Evolutionary conservation across 495 filamentous ascomycete genomes (phyloP), one percentile per base, ranked within the genome.

Genomic region (Pyronema domesticum): DNA sequence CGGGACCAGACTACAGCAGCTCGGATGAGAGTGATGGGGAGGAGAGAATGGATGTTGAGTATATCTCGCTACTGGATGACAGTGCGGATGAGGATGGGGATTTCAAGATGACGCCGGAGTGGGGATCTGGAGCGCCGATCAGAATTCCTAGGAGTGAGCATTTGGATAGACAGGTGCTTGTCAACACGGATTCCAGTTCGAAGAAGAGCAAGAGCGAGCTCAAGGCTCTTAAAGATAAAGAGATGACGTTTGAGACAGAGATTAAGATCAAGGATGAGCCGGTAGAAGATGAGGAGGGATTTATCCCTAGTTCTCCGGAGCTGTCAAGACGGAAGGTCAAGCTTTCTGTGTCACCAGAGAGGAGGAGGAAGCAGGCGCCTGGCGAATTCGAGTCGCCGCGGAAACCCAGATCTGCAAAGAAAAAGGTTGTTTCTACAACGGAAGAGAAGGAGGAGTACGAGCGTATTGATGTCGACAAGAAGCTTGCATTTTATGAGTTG

Each of bases 221-320:
- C 17, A 60, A 60, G 35, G 55, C 53, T 15, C 13, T 40, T 8
- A 60, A 60, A 44, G 49, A 46, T 11, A 64, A 43, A 8, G 63
- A 57, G 42, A 56, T 54, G 19, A 54, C 54, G 30, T 63, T 64
- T 23, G 61, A 64, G 45, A 44, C 58, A 14, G 51, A 62, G 7
- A 54, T 64, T 1, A 60, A 58, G 33, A 58, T 64, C 19, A 64
- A 64, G 37, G 48, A 64, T 33, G 62, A 65, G 30, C 55, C 62
- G 35, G 19, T 34, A 17, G 62, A 58, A 10, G 55, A 56, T 10
- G 49, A 58, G 36, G 36, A 19, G 6, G 44, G 15, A 14, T 40
- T 36, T 35, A 44, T 37, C 7, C 13, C 39, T 9, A 23, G 37
- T 7, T 56, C 54, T 8, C 54, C 54, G 8, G 54, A 56, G 33